A percentile compares a stretch with the other conserved stretches of the same genome.
Conservation (phyloP, 169 alveolate species). For the Eimeria necatrix region DNA sequence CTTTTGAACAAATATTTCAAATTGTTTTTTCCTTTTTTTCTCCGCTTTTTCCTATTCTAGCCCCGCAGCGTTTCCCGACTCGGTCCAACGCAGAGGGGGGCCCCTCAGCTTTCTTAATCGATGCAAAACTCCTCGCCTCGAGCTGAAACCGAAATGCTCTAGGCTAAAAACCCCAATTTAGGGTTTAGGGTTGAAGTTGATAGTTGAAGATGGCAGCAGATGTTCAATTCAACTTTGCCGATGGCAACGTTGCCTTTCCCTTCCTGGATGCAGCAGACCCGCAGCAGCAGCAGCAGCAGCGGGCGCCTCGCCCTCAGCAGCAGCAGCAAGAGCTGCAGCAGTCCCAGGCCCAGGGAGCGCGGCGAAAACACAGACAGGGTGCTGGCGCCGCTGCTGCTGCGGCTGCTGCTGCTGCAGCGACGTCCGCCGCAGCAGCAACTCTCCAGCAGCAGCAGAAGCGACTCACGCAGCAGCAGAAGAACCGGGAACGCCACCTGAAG, state of each 20-base stretch:
- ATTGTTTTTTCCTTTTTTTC: neutral
- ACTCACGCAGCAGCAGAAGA: neutral
- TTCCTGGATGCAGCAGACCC: neutral
- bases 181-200: neutral
- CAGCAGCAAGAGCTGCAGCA: neutral
- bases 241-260: neutral
- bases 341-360: neutral
- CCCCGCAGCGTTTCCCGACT: neutral
- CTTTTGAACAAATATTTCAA: neutral
- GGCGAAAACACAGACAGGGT: slow-evolving; percentile 25
- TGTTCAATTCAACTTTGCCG: slow-evolving; percentile 13
- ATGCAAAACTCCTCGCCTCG: too few relatives aligned
- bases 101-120: too few relatives aligned
- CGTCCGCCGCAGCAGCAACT: slow-evolving; percentile 7
- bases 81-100: too few relatives aligned
- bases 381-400: slow-evolving; percentile 12
- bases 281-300: slow-evolving; percentile 26
- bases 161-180: neutral
- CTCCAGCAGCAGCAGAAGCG: slow-evolving; percentile 43
- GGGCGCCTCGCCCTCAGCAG: neutral
- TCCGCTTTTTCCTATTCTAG: neutral
- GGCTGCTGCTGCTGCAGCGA: slow-evolving; percentile 46
- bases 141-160: neutral
- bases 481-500: slow-evolving; percentile 26
- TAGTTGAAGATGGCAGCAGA: neutral